Percentiles rank a stretch among this genome's conserved stretches.
phyloP scores from a whole-genome alignment of 73 alveolate genomes.

The Tetrahymena thermophila region DNA sequence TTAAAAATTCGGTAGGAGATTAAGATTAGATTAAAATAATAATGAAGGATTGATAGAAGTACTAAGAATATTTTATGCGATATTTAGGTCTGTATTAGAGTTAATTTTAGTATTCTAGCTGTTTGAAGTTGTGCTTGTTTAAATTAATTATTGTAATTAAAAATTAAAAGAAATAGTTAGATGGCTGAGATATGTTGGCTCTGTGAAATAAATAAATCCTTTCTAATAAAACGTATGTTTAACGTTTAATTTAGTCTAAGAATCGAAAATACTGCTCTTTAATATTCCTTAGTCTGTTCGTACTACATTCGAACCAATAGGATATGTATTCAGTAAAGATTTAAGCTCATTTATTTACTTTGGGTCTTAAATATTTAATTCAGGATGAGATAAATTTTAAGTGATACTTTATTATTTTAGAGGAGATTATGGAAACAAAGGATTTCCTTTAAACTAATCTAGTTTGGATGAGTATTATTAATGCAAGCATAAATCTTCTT shows the following conservation, averaged over 20 bases:
- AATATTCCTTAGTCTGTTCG: not conserved
- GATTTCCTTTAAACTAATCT: not conserved
- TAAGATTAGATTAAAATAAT: not conserved
- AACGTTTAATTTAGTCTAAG: not conserved
- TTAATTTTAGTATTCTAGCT: not conserved
- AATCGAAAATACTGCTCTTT: not conserved
- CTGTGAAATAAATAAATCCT: not conserved
- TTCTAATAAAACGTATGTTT: not conserved
- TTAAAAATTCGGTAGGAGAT: no score
- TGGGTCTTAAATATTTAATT: not conserved
- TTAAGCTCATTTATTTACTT: not conserved
- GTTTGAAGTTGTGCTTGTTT: not conserved
- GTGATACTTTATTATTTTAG: not conserved
- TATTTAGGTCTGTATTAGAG: not conserved
- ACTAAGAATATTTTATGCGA: not conserved
- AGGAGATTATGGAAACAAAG: not conserved
- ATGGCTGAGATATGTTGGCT: not conserved
- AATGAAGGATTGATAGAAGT: not conserved
- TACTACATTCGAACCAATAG: not conserved
- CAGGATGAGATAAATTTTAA: not conserved
- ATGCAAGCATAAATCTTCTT: not conserved
- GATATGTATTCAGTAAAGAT: not conserved
- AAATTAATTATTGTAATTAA: not conserved
- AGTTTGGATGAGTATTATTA: not conserved
- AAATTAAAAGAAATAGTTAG: not conserved